These are phyloP conservation scores for Kalmanozyma brasiliensis DNA, from an alignment of 1,284 basidiomycete species.

Conservation along the genomic window DNA sequence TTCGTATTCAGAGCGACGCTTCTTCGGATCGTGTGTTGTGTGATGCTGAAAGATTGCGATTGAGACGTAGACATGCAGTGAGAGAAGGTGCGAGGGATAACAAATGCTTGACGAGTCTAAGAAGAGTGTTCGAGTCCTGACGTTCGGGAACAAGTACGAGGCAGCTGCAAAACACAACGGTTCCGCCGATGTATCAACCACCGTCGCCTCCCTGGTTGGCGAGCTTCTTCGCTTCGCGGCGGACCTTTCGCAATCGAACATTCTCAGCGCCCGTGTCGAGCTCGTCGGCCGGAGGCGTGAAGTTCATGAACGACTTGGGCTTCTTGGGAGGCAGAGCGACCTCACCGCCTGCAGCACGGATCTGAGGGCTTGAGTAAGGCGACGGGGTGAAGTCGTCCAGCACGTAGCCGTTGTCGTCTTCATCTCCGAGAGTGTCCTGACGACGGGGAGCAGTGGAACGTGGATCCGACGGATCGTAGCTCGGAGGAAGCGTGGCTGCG, in stretches of 20 bases:
- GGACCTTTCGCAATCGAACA: conserved; percentile 40
- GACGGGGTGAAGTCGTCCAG: conserved; percentile 52
- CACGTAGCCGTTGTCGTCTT: conserved; percentile 43
- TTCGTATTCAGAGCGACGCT: too few species aligned
- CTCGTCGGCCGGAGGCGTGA: conserved; percentile 59
- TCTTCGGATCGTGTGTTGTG: too few species aligned
- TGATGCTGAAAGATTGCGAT: too few species aligned
- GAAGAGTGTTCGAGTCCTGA: too few species aligned
- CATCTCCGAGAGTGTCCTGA: conserved; percentile 18
- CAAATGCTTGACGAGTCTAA: too few species aligned
- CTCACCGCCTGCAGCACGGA: conserved; percentile 33
- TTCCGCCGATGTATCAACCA: conserved; percentile 20
- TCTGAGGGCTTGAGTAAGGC: conserved; percentile 37
- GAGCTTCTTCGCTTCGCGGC: conserved; percentile 37
- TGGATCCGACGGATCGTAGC: conserved; percentile 36
- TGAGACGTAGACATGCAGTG: too few species aligned
- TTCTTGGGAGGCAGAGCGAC: conserved; percentile 46
- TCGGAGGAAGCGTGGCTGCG: conserved; percentile 47
- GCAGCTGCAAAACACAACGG: neutral
- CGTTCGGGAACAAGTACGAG: too few species aligned
- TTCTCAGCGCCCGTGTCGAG: conserved; percentile 38
- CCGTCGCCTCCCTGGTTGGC: conserved; percentile 58
- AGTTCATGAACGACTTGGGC: conserved; percentile 58
- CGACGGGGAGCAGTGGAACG: conserved; percentile 1
- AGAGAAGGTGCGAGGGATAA: too few species aligned